Conservation (phyloP, 2,329 filamentous ascomycete genomes). For the Verticillium albo-atrum region DNA sequence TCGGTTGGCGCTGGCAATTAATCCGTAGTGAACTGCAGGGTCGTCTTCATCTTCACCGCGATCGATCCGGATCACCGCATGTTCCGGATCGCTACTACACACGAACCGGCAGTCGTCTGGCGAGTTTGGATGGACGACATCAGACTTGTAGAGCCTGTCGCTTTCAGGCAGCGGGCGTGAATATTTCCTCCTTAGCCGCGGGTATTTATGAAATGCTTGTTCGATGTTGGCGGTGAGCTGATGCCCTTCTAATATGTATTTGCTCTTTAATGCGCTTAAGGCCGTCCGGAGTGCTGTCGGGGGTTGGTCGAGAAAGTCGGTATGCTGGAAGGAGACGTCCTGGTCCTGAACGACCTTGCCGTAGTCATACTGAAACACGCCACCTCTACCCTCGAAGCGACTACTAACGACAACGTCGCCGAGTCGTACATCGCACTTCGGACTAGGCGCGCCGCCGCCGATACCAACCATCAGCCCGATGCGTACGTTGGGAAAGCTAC, state of each 20-base stretch:
- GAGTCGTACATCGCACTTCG: constrained; percentile 26
- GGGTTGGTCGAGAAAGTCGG: constrained; percentile 1
- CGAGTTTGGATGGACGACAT: neutral
- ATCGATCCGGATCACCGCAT: neutral
- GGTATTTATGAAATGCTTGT: neutral
- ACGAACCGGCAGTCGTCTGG: neutral
- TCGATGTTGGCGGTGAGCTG: neutral
- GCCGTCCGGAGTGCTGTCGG: constrained; percentile 1
- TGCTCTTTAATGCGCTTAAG: neutral
- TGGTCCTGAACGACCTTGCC: constrained; percentile 8
- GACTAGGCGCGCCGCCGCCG: constrained; percentile 28
- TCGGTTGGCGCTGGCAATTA: constrained; percentile 25
- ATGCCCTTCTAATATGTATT: neutral
- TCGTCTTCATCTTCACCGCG: constrained; percentile 7
- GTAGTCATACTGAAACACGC: constrained; percentile 10
- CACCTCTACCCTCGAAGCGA: neutral
- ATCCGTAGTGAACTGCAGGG: constrained; percentile 14
- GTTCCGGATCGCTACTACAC: neutral
- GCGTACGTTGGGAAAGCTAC: constrained; percentile 23
- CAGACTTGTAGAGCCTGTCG: constrained; percentile 1
- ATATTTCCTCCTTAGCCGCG: neutral
- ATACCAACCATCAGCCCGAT: constrained; percentile 18
- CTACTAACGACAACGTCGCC: constrained; percentile 1
- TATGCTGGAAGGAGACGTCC: constrained; percentile 2
- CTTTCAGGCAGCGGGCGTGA: neutral